Evolutionary conservation across 75 land plant species (phyloP).

Genomic region (Pinus taeda): DNA sequence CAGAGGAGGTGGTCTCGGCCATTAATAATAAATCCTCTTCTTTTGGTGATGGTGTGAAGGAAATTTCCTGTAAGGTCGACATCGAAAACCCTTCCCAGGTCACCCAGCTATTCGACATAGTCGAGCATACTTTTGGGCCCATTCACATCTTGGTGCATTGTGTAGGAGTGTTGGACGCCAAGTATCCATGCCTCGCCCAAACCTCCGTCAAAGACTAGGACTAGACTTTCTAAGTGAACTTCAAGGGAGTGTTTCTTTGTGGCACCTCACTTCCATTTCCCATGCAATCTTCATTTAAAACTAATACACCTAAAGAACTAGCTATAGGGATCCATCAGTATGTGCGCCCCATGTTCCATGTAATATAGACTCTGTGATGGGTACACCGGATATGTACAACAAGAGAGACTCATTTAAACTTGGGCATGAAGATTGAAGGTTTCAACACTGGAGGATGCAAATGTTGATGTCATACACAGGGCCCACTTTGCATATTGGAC

Average conservation of each 20-base stretch:
- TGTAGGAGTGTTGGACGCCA: conserved; percentile 25
- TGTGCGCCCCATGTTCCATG: too few relatives aligned
- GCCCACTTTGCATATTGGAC: too few relatives aligned
- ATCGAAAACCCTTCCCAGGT: conserved; percentile 11
- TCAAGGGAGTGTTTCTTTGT: conserved; percentile 34
- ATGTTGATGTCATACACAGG: too few relatives aligned
- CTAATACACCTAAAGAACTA: too few relatives aligned
- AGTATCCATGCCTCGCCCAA: conserved; percentile 17
- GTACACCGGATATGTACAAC: too few relatives aligned
- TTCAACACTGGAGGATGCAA: too few relatives aligned
- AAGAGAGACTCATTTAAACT: too few relatives aligned
- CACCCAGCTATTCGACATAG: conserved; percentile 32
- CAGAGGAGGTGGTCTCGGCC: conserved; percentile 38
- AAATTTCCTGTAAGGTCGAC: conserved; percentile 19
- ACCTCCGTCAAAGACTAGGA: conserved; percentile 25
- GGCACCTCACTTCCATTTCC: too few relatives aligned
- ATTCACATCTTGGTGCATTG: conserved; percentile 28
- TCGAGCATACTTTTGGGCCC: conserved; percentile 21
- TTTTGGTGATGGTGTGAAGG: conserved; percentile 8
- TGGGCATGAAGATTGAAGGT: too few relatives aligned
- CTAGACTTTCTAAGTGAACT: conserved; percentile 16
- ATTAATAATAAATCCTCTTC: conserved; percentile 19
- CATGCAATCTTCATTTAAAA: too few relatives aligned
- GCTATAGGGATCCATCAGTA: too few relatives aligned
- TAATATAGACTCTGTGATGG: too few relatives aligned